Percentiles rank a stretch among this genome's conserved stretches.
Conservation (phyloP, 805 yeast species). For the Saccharomyces cerevisiae region DNA sequence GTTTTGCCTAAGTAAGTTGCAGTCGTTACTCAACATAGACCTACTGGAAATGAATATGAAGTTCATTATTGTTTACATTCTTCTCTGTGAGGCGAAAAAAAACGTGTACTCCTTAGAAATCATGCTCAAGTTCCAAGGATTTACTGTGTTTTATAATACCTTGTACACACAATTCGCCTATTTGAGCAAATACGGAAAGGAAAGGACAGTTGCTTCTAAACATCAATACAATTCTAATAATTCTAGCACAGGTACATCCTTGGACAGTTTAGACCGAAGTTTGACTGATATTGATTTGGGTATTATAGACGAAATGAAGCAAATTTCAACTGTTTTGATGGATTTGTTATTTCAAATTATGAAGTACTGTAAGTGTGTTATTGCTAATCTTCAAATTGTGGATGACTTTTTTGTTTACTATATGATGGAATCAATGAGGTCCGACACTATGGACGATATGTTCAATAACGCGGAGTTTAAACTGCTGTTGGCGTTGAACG, state of each 20-base stretch:
- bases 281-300: slow-evolving; percentile 25
- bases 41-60: slow-evolving; percentile 32
- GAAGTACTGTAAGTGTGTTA: slow-evolving; percentile 38
- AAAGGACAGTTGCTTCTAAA: slow-evolving; percentile 9
- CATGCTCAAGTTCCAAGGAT: slow-evolving; percentile 46
- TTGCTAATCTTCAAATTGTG: slow-evolving; percentile 36
- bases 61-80: slow-evolving; percentile 36
- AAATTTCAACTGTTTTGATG: slow-evolving; percentile 38
- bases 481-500: slow-evolving; percentile 67
- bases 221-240: not conserved
- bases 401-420: slow-evolving; percentile 40
- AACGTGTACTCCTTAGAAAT: slow-evolving; percentile 37
- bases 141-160: slow-evolving; percentile 36
- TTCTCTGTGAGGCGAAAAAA: slow-evolving; percentile 38
- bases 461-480: slow-evolving; percentile 62
- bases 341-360: slow-evolving; percentile 51
- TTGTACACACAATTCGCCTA: slow-evolving; percentile 34
- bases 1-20: slow-evolving; percentile 43
- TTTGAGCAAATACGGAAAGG: slow-evolving; percentile 23
- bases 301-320: slow-evolving; percentile 30
- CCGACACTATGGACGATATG: slow-evolving; percentile 43
- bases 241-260: not conserved
- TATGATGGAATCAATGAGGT: slow-evolving; percentile 39
- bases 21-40: slow-evolving; percentile 37
- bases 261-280: slow-evolving; percentile 6